phyloP scores from a whole-genome alignment of 495 filamentous ascomycete genomes.

The Penicillium psychrofluorescens region DNA sequence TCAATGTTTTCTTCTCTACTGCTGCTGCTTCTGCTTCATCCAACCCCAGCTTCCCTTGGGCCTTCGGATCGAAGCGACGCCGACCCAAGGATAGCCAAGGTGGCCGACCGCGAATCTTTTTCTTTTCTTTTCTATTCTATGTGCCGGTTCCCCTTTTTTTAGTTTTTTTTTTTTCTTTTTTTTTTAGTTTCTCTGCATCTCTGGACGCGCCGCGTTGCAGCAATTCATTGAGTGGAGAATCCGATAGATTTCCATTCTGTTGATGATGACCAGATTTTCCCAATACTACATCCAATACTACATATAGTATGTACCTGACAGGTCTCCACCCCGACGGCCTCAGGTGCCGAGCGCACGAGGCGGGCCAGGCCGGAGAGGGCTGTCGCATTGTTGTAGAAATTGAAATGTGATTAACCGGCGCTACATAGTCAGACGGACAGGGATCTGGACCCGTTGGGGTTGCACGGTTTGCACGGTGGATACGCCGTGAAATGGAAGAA shows the following conservation, averaged over 20 bases:
- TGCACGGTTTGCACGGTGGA: slow-evolving; percentile 14
- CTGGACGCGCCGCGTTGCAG: not conserved
- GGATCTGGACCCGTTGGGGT: slow-evolving; percentile 15
- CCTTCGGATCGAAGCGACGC: not conserved
- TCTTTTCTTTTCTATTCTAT: not conserved
- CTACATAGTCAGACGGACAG: not conserved
- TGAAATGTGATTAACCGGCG: too few relatives aligned
- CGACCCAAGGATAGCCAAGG: not conserved
- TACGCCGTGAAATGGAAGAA: slow-evolving; percentile 2
- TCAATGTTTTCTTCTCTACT: not conserved
- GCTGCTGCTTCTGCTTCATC: not conserved
- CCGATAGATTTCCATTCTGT: not conserved
- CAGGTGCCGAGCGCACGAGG: too few relatives aligned
- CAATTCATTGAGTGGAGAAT: too few relatives aligned
- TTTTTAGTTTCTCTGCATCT: not conserved
- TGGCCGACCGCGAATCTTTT: not conserved
- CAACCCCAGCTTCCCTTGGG: not conserved
- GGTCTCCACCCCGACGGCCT: too few relatives aligned
- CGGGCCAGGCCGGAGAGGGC: too few relatives aligned
- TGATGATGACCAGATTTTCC: not conserved
- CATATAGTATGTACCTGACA: too few relatives aligned
- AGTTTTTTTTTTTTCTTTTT: not conserved
- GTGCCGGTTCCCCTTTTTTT: too few relatives aligned
- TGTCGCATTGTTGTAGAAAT: too few relatives aligned
- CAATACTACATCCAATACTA: too few relatives aligned